Percentiles rank a stretch among this genome's conserved stretches.
These are phyloP conservation scores for Coemansia sp. DNA, from an alignment of 192 early-diverging fungal genomes.

Conservation along the genomic window DNA sequence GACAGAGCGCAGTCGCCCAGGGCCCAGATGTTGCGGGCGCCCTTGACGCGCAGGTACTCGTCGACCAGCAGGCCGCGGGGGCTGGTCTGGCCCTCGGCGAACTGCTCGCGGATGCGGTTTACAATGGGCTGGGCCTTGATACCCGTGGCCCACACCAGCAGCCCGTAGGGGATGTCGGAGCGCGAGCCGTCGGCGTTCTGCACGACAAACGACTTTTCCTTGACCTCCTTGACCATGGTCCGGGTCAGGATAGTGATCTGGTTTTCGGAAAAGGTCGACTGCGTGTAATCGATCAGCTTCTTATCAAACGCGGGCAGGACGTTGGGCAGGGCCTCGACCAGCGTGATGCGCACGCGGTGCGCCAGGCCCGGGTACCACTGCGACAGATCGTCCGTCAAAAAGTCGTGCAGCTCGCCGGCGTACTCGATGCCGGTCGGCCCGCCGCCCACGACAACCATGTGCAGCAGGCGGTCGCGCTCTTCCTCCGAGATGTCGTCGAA, in stretches of 20 bases:
- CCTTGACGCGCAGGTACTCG: constrained; percentile 66
- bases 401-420: constrained; percentile 72
- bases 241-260: constrained; percentile 74
- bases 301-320: constrained; percentile 73
- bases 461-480: constrained; percentile 60
- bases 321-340: constrained; percentile 75
- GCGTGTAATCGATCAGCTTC: constrained; percentile 66
- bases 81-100: constrained; percentile 33
- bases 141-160: constrained; percentile 76
- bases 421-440: constrained; percentile 80
- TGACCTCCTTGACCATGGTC: constrained; percentile 61
- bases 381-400: constrained; percentile 74
- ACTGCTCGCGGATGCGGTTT: constrained; percentile 45
- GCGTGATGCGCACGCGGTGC: constrained; percentile 55
- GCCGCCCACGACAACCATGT: constrained; percentile 84
- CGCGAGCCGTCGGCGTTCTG: constrained; percentile 50
- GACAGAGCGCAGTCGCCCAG: constrained; percentile 88
- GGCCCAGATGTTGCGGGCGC: constrained; percentile 65
- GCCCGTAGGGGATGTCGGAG: constrained; percentile 57
- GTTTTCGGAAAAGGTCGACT: constrained; percentile 64
- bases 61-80: constrained; percentile 67
- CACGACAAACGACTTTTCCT: constrained; percentile 54
- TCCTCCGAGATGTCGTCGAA: constrained; percentile 58
- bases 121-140: constrained; percentile 60
- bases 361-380: constrained; percentile 68